Base-by-base conservation (phyloP, 2,329 filamentous ascomycete species). In the Pseudocercospora vitis region DNA sequence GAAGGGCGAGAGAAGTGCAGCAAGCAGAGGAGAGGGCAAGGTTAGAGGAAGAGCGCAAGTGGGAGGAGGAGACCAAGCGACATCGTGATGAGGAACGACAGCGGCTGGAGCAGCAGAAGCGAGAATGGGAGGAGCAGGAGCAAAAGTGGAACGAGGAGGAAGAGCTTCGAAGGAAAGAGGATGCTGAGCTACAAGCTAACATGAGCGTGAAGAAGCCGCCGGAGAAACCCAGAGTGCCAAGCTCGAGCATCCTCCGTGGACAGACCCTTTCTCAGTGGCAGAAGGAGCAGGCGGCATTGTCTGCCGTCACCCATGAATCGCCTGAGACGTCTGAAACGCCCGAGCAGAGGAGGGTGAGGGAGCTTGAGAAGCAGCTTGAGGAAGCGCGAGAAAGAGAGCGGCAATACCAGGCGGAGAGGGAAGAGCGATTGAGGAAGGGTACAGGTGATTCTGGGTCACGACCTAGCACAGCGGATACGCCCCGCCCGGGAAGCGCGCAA, bases 251-350 rank as follows among this genome's bases (percentile, higher is more conserved):
- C 57, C 77, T 96, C 18, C 86, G 85, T 56, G 91, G 91, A 2
- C 91, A 96, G 67, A 91, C 86, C 63, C 79, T 95, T 47, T 92
- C 88, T 66, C 88, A 96, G 68, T 95, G 96, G 68, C 87, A 89
- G 69, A 84, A 86, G 16, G 85, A 89, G 61, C 84, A 88, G 67
- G 70, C 65, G 7, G 64, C 61, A 46, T 52, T 69, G 63, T 35
- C 69, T 62, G 48, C 68, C 29, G 67, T 62, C 65, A 77, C 57
- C 66, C 71, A 50, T 61, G 64, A 52, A 66, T 63, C 44, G 14
- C 48, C 45, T 7, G 51, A 65, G 63, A 68, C 72, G 54, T 67
- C 67, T 65, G 58, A 72, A 56, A 76, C 74, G 19, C 71, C 76
- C 2, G 82, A 92, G 69, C 82, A 78, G 58, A 81, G 79, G 59